Evolutionary conservation across 2,329 filamentous ascomycete species (phyloP).

Genomic region (Penicillium sumatraense): DNA sequence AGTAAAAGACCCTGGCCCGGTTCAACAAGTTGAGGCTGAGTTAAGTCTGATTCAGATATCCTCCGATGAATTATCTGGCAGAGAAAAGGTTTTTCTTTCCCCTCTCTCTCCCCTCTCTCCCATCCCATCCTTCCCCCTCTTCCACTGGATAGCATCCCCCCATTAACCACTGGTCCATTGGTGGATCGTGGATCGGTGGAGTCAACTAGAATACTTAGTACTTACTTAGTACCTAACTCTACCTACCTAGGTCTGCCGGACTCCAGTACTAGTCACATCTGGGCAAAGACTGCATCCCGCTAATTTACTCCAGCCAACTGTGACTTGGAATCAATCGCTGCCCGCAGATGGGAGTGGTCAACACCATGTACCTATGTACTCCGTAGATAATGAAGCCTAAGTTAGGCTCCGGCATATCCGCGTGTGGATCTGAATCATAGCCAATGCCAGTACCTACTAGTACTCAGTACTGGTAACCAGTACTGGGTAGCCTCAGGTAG

Average conservation of each 20-base stretch:
- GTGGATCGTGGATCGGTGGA: constrained; percentile 8
- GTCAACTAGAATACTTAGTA: no score
- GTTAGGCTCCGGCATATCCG: background rate
- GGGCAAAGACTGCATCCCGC: constrained; percentile 12
- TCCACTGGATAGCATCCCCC: no score
- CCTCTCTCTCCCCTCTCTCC: background rate
- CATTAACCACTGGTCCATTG: no score
- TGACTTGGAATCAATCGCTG: background rate
- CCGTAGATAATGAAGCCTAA: background rate
- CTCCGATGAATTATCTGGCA: no score
- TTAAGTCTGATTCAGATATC: background rate
- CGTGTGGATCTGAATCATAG: background rate
- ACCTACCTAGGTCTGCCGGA: background rate
- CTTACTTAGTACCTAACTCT: no score
- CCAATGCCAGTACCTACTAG: background rate
- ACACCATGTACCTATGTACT: no score
- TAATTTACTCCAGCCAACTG: background rate
- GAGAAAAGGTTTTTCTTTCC: background rate
- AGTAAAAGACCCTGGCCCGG: no score
- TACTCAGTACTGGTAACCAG: no score
- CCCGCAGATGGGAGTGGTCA: no score
- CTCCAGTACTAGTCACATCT: constrained; percentile 7
- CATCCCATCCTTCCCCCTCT: background rate
- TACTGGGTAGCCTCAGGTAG: no score
- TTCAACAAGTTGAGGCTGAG: background rate